These are phyloP conservation scores for Lactarius vividus DNA, from an alignment of 768 basidiomycete genomes.

Conservation along the genomic window DNA sequence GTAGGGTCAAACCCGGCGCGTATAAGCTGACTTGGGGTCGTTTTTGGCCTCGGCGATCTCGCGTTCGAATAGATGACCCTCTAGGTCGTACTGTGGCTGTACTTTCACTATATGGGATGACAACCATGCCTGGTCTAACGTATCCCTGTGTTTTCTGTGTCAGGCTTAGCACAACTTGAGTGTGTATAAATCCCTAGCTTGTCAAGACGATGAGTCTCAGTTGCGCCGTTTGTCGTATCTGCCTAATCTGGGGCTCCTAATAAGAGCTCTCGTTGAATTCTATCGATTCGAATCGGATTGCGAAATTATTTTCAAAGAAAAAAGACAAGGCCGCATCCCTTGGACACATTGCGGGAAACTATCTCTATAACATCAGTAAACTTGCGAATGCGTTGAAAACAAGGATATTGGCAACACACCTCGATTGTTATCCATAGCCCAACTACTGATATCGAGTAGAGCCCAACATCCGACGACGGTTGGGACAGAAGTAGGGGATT, in stretches of 20 bases:
- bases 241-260: neutral
- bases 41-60: neutral
- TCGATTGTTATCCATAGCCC: constrained; percentile 99
- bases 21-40: neutral
- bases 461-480: constrained; percentile 9
- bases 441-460: constrained; percentile 60
- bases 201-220: too few relatives aligned
- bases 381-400: constrained; percentile 40
- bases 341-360: constrained; percentile 94
- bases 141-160: neutral
- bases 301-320: too few relatives aligned
- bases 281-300: too few relatives aligned
- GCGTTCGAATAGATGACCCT: neutral
- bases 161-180: too few relatives aligned
- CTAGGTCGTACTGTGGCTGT: neutral
- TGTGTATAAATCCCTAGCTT: neutral
- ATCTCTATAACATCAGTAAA: constrained; percentile 97
- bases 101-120: neutral
- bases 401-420: constrained; percentile 43
- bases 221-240: neutral
- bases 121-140: neutral
- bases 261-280: neutral
- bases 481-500: neutral
- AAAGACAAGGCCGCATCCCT: constrained; percentile 95
- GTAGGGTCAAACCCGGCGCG: neutral